Conservation (phyloP, 306 rosid genomes). For the Vicia faba region DNA sequence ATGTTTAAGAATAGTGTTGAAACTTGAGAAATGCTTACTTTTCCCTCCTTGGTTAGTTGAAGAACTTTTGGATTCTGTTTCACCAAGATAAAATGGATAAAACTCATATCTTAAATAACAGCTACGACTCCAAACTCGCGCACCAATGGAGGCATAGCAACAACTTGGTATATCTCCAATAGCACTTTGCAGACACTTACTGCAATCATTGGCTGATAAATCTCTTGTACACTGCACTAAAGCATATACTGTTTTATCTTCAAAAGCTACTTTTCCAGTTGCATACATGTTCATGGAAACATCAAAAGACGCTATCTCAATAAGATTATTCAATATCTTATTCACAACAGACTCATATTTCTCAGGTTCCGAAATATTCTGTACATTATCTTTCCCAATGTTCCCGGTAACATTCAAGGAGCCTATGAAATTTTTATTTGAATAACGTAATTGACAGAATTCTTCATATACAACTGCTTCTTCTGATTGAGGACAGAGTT, state of each 20-base stretch:
- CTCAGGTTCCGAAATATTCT: slow-evolving; percentile 42
- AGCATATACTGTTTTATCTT: slow-evolving; percentile 46
- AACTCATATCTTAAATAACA: slow-evolving; percentile 66
- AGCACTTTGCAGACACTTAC: slow-evolving; percentile 52
- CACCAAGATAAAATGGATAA: slow-evolving; percentile 51
- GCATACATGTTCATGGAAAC: slow-evolving; percentile 50
- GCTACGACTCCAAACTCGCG: slow-evolving; percentile 58
- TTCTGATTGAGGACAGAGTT: slow-evolving; percentile 45
- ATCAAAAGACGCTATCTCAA: slow-evolving; percentile 42
- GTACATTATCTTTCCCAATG: slow-evolving; percentile 26
- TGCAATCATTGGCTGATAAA: slow-evolving; percentile 52
- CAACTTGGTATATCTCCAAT: slow-evolving; percentile 33
- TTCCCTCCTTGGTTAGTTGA: slow-evolving; percentile 13
- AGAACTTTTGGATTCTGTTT: slow-evolving; percentile 26
- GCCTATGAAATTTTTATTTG: slow-evolving; percentile 51
- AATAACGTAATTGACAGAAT: slow-evolving; percentile 57
- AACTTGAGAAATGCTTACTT: slow-evolving; percentile 39
- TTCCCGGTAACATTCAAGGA: slow-evolving; percentile 40
- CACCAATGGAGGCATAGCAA: slow-evolving; percentile 58
- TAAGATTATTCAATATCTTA: slow-evolving; percentile 40
- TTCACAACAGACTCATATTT: slow-evolving; percentile 43
- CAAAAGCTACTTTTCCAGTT: slow-evolving; percentile 40
- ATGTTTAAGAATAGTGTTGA: background rate
- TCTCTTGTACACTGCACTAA: slow-evolving; percentile 67
- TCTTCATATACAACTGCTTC: slow-evolving; percentile 69